These are phyloP conservation scores for Madurella mycetomatis DNA, from an alignment of 2,329 filamentous ascomycete species.

Conservation along the genomic window DNA sequence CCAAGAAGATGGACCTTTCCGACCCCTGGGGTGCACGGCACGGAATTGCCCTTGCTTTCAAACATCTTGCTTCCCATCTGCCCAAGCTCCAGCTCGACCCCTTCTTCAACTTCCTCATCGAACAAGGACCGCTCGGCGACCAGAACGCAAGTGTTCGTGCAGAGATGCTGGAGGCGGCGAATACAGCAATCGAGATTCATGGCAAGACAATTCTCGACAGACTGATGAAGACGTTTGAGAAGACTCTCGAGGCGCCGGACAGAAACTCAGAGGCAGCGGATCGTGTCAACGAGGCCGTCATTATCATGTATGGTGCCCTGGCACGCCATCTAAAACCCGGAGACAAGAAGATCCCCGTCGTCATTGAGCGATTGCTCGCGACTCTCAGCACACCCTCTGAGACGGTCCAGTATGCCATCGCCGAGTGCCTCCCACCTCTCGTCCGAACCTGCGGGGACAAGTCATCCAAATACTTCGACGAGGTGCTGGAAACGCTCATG, in stretches of 20 bases:
- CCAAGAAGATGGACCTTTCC: slow-evolving; percentile 76
- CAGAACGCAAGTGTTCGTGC: slow-evolving; percentile 69
- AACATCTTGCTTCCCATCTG: slow-evolving; percentile 70
- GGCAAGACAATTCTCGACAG: slow-evolving; percentile 80
- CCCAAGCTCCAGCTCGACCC: slow-evolving; percentile 64
- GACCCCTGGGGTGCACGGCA: slow-evolving; percentile 92
- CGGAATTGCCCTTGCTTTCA: slow-evolving; percentile 83
- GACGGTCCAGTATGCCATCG: slow-evolving; percentile 93
- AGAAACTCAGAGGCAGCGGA: slow-evolving; percentile 78
- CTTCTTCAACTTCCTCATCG: slow-evolving; percentile 82
- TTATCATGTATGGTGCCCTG: slow-evolving; percentile 93
- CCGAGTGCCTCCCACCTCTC: slow-evolving; percentile 89
- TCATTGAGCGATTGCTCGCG: slow-evolving; percentile 78
- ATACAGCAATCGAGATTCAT: slow-evolving; percentile 71
- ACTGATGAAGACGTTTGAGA: slow-evolving; percentile 89
- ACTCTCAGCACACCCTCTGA: slow-evolving; percentile 94
- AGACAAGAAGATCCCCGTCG: slow-evolving; percentile 82
- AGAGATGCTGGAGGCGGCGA: slow-evolving; percentile 90
- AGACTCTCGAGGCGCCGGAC: slow-evolving; percentile 78
- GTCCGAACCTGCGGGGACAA: slow-evolving; percentile 75
- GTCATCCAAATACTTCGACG: slow-evolving; percentile 72
- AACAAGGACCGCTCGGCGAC: slow-evolving; percentile 82
- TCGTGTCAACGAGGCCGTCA: slow-evolving; percentile 91
- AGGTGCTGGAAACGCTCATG: slow-evolving; percentile 77
- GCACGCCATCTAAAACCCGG: slow-evolving; percentile 80